Conservation (phyloP, 805 yeast species). For the Ogataea nonfermentans region DNA sequence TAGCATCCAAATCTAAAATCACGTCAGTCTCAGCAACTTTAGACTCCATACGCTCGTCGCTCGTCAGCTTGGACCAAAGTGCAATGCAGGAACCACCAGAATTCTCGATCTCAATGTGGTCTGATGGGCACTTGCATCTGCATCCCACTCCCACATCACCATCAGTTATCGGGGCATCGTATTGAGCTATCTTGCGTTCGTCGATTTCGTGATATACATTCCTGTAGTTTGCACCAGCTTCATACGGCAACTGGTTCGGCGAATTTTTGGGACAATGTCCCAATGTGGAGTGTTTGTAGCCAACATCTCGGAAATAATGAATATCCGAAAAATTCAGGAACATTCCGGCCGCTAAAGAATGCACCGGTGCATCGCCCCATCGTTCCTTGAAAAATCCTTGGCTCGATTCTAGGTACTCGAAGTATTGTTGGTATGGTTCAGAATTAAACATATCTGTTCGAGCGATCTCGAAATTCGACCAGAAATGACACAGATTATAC, state of each 20-base stretch:
- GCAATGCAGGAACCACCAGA: conserved; percentile 49
- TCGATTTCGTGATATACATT: conserved; percentile 33
- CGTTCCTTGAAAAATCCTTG: conserved; percentile 90
- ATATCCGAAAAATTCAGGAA: conserved; percentile 64
- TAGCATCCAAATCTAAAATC: conserved; percentile 27
- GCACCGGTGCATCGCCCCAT: conserved; percentile 98
- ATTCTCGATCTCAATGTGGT: conserved; percentile 56
- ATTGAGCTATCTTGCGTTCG: conserved; percentile 37
- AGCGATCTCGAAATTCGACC: conserved; percentile 94
- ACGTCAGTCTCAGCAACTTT: conserved; percentile 9
- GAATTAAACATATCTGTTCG: conserved; percentile 71
- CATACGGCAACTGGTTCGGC: conserved; percentile 49
- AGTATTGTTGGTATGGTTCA: conserved; percentile 62
- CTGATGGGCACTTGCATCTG: conserved; percentile 73
- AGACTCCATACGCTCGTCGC: conserved; percentile 24
- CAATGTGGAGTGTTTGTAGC: conserved; percentile 77
- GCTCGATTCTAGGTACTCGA: conserved; percentile 60
- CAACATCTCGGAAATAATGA: conserved; percentile 91
- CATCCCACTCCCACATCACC: conserved; percentile 62
- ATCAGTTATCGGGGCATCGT: conserved; percentile 23
- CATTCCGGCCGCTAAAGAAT: conserved; percentile 81
- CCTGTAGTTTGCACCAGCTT: conserved; percentile 35
- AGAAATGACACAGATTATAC: conserved; percentile 81
- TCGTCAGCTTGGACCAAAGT: conserved; percentile 43
- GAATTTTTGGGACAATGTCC: conserved; percentile 82